These are phyloP conservation scores for Cadophora malorum DNA, from an alignment of 2,329 filamentous ascomycete genomes.

Conservation along the genomic window DNA sequence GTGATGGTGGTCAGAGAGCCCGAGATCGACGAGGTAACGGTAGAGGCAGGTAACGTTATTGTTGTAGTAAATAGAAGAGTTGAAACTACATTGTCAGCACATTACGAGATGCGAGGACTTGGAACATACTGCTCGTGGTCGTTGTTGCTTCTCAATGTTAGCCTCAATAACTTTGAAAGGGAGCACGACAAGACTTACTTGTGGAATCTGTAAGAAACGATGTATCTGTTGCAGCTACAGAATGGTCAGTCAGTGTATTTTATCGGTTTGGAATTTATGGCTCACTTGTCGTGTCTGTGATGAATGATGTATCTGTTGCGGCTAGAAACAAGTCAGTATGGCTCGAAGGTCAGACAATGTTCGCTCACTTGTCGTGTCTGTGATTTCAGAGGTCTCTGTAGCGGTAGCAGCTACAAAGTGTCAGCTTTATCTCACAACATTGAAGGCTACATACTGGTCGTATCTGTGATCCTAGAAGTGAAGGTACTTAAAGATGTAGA, in stretches of 20 bases:
- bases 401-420: slow-evolving; percentile 16
- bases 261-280: neutral
- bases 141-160: slow-evolving; percentile 5
- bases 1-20: slow-evolving; percentile 25
- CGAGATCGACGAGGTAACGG: slow-evolving; percentile 27
- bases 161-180: neutral
- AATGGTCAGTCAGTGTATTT: neutral
- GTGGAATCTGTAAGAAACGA: slow-evolving; percentile 5
- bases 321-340: neutral
- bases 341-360: neutral
- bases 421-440: slow-evolving; percentile 17
- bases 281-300: slow-evolving; percentile 12
- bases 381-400: neutral
- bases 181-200: neutral
- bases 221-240: slow-evolving; percentile 17
- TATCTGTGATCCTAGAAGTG: slow-evolving; percentile 20
- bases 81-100: slow-evolving; percentile 18
- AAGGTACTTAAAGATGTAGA: slow-evolving; percentile 23
- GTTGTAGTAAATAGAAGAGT: slow-evolving; percentile 21
- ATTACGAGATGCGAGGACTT: neutral
- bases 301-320: slow-evolving; percentile 14
- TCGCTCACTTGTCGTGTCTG: slow-evolving; percentile 6
- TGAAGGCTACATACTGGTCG: slow-evolving; percentile 20
- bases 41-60: slow-evolving; percentile 19
- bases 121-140: slow-evolving; percentile 7